These are phyloP conservation scores for Suillus occidentalis DNA, from an alignment of 768 basidiomycete genomes.

Conservation along the genomic window DNA sequence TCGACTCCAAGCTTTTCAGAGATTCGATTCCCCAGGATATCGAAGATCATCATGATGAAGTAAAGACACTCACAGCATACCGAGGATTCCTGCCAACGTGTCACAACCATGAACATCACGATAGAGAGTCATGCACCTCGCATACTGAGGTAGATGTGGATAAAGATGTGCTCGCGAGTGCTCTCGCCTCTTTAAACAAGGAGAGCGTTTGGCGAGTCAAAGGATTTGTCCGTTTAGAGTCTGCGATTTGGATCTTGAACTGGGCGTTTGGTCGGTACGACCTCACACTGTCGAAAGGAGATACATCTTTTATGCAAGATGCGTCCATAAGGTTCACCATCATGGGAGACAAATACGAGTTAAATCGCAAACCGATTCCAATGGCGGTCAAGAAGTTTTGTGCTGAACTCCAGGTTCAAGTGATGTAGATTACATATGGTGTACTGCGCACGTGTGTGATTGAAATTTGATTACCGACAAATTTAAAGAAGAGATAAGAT, in stretches of 20 bases:
- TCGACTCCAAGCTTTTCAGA: conserved; percentile 79
- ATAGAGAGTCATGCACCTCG: conserved; percentile 6
- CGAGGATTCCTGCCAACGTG: conserved; percentile 34
- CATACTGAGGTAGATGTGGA: conserved; percentile 28
- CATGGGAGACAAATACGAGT: conserved; percentile 90
- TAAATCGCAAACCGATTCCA: conserved; percentile 38
- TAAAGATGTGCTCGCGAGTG: conserved; percentile 40
- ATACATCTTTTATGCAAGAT: conserved; percentile 21
- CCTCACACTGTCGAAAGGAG: conserved; percentile 42
- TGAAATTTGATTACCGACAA: conserved; percentile 4
- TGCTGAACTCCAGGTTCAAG: conserved; percentile 37
- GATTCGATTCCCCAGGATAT: conserved; percentile 13
- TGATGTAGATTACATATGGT: conserved; percentile 24
- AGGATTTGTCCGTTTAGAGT: conserved; percentile 67
- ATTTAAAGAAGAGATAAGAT: conserved; percentile 16
- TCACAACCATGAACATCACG: conserved; percentile 21
- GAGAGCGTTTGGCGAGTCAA: conserved; percentile 83
- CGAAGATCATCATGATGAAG: conserved; percentile 71
- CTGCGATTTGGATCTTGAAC: conserved; percentile 63
- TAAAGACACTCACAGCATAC: conserved; percentile 74
- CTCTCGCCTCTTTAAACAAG: conserved; percentile 56
- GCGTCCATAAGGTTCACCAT: conserved; percentile 67
- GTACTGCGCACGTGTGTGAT: neutral
- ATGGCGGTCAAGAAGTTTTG: conserved; percentile 54
- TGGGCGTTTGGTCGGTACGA: conserved; percentile 94